These are phyloP conservation scores for Mycena vitilis DNA, from an alignment of 768 basidiomycete species.

Conservation along the genomic window DNA sequence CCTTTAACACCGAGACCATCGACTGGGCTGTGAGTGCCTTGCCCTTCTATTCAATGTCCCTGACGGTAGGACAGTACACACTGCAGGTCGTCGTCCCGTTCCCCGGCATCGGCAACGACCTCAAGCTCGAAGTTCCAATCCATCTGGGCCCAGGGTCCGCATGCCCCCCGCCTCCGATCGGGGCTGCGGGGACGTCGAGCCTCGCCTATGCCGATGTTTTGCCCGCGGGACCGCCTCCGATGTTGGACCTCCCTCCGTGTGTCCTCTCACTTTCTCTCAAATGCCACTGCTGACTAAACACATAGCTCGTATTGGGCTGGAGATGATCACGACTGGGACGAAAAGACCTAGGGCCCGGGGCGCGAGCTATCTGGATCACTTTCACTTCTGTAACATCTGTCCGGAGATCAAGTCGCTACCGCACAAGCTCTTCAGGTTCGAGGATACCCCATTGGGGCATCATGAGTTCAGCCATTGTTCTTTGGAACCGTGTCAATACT, in stretches of 20 bases:
- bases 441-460: no score
- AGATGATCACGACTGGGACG: conserved; percentile 31
- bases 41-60: no score
- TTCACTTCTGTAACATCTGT: no score
- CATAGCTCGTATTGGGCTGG: conserved; percentile 28
- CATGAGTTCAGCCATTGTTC: no score
- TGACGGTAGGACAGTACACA: conserved; percentile 8
- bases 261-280: background rate
- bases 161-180: conserved; percentile 23
- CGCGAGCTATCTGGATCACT: no score
- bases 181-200: conserved; percentile 11
- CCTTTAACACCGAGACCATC: conserved; percentile 10
- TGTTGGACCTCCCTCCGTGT: conserved; percentile 29
- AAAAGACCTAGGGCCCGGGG: conserved; percentile 8
- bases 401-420: no score
- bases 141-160: conserved; percentile 27
- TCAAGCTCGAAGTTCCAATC: conserved; percentile 30
- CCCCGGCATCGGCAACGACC: conserved; percentile 33
- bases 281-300: background rate
- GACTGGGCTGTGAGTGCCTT: conserved; percentile 10
- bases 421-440: no score
- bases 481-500: no score
- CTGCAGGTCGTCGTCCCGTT: conserved; percentile 17
- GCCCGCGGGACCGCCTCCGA: conserved; percentile 31
- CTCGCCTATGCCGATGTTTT: conserved; percentile 22